These are phyloP conservation scores for Lecanicillium sp. DNA, from an alignment of 2,329 filamentous ascomycete genomes.

Conservation along the genomic window DNA sequence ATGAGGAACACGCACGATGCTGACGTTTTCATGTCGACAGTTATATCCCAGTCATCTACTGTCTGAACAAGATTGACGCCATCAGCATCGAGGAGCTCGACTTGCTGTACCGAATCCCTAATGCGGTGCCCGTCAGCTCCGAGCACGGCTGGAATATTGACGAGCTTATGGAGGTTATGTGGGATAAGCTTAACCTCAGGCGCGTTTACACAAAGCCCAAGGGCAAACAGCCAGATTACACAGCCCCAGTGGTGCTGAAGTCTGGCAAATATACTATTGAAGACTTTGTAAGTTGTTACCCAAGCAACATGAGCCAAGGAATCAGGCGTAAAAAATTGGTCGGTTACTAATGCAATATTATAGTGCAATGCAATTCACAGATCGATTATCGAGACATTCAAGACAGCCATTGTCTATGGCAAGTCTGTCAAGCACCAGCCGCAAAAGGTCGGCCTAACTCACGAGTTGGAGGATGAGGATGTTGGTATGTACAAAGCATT, in stretches of 20 bases:
- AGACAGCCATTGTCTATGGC: slow-evolving; percentile 90
- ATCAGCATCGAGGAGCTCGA: slow-evolving; percentile 98
- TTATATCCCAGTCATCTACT: slow-evolving; percentile 99
- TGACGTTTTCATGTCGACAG: slow-evolving; percentile 31
- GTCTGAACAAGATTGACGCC: slow-evolving; percentile 97
- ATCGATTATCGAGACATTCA: slow-evolving; percentile 92
- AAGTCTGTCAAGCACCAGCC: slow-evolving; percentile 98
- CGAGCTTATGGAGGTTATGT: slow-evolving; percentile 95
- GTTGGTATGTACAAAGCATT: slow-evolving; percentile 59
- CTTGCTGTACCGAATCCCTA: slow-evolving; percentile 90
- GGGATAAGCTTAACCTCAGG: slow-evolving; percentile 88
- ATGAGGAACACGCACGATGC: too few species aligned
- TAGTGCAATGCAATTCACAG: slow-evolving; percentile 97
- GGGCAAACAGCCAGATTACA: slow-evolving; percentile 88
- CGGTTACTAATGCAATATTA: slow-evolving; percentile 26
- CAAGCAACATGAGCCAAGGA: neutral
- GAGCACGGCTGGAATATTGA: slow-evolving; percentile 98
- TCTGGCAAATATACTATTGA: slow-evolving; percentile 80
- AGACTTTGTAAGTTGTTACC: slow-evolving; percentile 70
- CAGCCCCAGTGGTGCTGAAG: slow-evolving; percentile 80
- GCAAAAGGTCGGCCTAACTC: slow-evolving; percentile 82
- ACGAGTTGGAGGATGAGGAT: slow-evolving; percentile 93
- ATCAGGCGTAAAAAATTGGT: neutral
- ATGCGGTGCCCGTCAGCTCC: slow-evolving; percentile 93
- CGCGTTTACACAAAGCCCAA: slow-evolving; percentile 98